phyloP scores from a whole-genome alignment of 2,329 filamentous ascomycete genomes.

The Daldinia sp. region DNA sequence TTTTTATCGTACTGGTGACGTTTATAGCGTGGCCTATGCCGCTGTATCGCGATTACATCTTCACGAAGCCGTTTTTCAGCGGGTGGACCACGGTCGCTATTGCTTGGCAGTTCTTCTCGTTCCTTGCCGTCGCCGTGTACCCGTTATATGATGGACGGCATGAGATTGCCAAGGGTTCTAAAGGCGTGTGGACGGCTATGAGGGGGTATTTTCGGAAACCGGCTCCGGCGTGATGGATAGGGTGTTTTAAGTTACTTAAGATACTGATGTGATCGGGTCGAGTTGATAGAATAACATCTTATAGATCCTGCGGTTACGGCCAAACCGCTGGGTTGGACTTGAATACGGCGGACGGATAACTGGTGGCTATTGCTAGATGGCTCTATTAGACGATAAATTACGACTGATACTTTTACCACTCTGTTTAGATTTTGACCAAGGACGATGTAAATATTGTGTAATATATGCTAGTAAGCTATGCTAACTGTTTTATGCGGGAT shows the following conservation, averaged over 20 bases:
- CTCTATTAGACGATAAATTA: no score
- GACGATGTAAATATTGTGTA: neutral
- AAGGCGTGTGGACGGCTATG: constrained; percentile 31
- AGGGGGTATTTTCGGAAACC: constrained; percentile 1
- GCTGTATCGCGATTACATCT: constrained; percentile 59
- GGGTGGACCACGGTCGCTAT: constrained; percentile 56
- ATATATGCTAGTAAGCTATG: no score
- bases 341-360: no score
- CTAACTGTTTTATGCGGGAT: neutral
- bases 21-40: constrained; percentile 59
- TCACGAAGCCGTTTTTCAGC: constrained; percentile 55
- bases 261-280: no score
- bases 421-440: no score
- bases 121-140: constrained; percentile 56
- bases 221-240: neutral
- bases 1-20: constrained; percentile 54
- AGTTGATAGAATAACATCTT: no score
- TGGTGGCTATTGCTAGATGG: no score
- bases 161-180: constrained; percentile 47
- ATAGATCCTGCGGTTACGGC: no score
- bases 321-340: no score
- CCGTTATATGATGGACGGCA: constrained; percentile 57
- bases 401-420: no score
- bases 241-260: no score
- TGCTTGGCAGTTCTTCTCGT: constrained; percentile 58